Evolutionary conservation across 352 stramenopile genomes (phyloP).

Genomic region (Pythium periplocum): DNA sequence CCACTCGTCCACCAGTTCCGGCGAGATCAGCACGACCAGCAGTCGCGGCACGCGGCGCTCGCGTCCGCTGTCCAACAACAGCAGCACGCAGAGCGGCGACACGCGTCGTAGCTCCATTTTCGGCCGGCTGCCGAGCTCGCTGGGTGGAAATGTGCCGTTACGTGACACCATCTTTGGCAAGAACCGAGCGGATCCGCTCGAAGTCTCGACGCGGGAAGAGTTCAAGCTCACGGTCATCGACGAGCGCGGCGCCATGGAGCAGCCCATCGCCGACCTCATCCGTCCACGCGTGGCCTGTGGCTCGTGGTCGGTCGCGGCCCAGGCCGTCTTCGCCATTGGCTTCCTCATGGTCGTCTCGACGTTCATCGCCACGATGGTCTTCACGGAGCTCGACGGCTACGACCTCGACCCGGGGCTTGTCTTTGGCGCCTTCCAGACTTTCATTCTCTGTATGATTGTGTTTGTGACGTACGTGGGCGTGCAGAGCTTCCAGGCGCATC

Average conservation of each 20-base stretch:
- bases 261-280: slow-evolving; percentile 56
- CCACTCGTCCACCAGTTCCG: not conserved
- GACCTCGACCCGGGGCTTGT: slow-evolving; percentile 62
- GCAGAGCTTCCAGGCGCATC: slow-evolving; percentile 68
- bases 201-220: slow-evolving; percentile 60
- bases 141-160: slow-evolving; percentile 13
- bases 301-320: slow-evolving; percentile 5
- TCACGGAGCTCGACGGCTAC: slow-evolving; percentile 81
- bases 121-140: slow-evolving; percentile 17
- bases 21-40: too few relatives aligned
- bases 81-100: not conserved
- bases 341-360: slow-evolving; percentile 39
- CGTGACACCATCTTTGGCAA: slow-evolving; percentile 66
- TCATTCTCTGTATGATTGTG: slow-evolving; percentile 64
- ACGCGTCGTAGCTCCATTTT: slow-evolving; percentile 23
- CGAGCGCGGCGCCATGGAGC: slow-evolving; percentile 55
- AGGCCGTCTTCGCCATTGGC: slow-evolving; percentile 7
- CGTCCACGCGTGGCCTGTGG: slow-evolving; percentile 32
- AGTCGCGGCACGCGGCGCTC: not conserved
- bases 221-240: slow-evolving; percentile 77
- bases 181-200: slow-evolving; percentile 34
- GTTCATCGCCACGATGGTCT: slow-evolving; percentile 28
- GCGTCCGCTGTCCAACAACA: not conserved
- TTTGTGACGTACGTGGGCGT: slow-evolving; percentile 77
- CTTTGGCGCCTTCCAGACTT: slow-evolving; percentile 67